A percentile compares a stretch with the other conserved stretches of the same genome.
phyloP scores from a whole-genome alignment of 768 basidiomycete genomes.

The Lactarius indigo region DNA sequence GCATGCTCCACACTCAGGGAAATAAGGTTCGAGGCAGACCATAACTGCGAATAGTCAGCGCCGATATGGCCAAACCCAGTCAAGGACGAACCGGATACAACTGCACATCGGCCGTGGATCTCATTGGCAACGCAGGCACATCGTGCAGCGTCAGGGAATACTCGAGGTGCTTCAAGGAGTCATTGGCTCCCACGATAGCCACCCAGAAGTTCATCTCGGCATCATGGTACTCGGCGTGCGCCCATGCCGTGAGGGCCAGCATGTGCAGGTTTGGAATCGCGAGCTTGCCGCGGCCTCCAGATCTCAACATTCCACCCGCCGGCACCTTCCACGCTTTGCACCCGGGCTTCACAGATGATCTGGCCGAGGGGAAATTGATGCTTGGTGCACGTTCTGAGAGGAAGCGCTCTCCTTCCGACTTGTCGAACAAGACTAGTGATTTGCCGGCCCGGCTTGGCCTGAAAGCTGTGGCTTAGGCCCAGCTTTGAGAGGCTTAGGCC shows the following conservation, averaged over 20 bases:
- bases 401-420: background rate
- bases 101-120: background rate
- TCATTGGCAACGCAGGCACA: background rate
- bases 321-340: background rate
- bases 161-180: background rate
- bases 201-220: constrained; percentile 7
- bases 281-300: constrained; percentile 4
- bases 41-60: background rate
- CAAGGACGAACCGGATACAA: constrained; percentile 1
- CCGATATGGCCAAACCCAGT: background rate
- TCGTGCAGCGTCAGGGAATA: background rate
- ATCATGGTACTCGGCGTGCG: background rate
- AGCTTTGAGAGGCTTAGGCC: too few relatives aligned
- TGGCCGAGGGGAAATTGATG: background rate
- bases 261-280: constrained; percentile 8
- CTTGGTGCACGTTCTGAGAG: constrained; percentile 1
- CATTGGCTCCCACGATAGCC: background rate
- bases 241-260: background rate
- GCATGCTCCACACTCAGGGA: constrained; percentile 6
- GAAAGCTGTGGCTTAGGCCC: too few relatives aligned
- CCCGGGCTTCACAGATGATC: background rate
- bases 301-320: background rate
- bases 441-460: too few relatives aligned
- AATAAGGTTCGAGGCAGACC: constrained; percentile 4
- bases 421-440: too few relatives aligned